A percentile compares a stretch with the other conserved stretches of the same genome.
Conservation (phyloP, 2,329 filamentous ascomycete genomes). For the Pezicula neosporulosa region DNA sequence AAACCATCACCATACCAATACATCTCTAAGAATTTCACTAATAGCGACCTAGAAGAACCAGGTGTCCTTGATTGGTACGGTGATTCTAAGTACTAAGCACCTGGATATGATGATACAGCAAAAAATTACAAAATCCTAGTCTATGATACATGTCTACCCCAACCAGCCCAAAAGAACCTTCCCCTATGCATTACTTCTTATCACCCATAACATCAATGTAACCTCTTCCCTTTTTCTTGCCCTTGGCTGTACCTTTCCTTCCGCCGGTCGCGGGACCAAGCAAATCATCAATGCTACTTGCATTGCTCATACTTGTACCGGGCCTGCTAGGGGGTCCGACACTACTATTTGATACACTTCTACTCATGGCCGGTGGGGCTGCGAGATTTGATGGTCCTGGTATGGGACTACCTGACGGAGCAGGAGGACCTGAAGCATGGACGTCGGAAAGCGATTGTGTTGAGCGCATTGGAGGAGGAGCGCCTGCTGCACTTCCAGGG, state of each 20-base stretch:
- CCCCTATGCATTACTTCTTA: constrained; percentile 3
- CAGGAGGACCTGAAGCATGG: constrained; percentile 26
- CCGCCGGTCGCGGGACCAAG: constrained; percentile 73
- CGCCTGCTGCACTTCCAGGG: not conserved
- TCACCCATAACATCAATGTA: constrained; percentile 92
- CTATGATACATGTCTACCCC: not conserved
- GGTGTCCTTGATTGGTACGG: too few species aligned
- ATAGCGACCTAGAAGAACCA: too few species aligned
- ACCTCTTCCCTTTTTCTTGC: constrained; percentile 75
- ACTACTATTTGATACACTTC: constrained; percentile 21
- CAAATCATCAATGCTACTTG: constrained; percentile 93
- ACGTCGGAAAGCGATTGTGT: constrained; percentile 14
- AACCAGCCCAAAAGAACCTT: not conserved
- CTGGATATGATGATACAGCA: not conserved
- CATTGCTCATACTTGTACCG: constrained; percentile 79
- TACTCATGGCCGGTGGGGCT: constrained; percentile 19
- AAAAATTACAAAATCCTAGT: constrained; percentile 2
- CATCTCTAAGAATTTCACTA: too few species aligned
- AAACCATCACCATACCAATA: too few species aligned
- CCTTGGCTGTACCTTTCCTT: constrained; percentile 54
- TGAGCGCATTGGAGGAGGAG: constrained; percentile 6
- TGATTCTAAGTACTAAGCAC: too few species aligned
- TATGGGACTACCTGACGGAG: constrained; percentile 2
- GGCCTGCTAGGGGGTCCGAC: constrained; percentile 60
- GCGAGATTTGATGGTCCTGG: not conserved